A percentile compares a stretch with the other conserved stretches of the same genome.
phyloP scores from a whole-genome alignment of 1,284 basidiomycete genomes.

The Athelia psychrophila region DNA sequence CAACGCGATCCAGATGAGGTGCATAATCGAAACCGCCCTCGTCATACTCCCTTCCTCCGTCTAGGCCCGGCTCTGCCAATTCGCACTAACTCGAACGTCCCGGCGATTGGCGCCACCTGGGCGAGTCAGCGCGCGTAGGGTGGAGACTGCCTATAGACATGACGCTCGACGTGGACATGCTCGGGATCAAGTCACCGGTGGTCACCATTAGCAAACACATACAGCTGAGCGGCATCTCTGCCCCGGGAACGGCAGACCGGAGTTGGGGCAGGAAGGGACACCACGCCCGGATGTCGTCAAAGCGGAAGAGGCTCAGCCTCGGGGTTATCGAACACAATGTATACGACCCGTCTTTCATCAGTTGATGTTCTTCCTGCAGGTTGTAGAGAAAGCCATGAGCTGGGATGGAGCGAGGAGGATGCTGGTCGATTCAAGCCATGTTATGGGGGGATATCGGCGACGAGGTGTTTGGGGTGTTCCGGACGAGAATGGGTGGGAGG shows the following conservation, averaged over 20 bases:
- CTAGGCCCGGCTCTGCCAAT: constrained; percentile 31
- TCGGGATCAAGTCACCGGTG: constrained; percentile 35
- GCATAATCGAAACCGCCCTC: constrained; percentile 37
- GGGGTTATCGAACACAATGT: constrained; percentile 33
- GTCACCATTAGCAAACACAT: constrained; percentile 40
- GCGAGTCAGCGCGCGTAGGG: constrained; percentile 37
- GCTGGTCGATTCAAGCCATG: constrained; percentile 17
- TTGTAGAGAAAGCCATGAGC: constrained; percentile 2
- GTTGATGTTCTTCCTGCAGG: constrained; percentile 31
- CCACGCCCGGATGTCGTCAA: constrained; percentile 20
- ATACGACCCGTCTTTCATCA: constrained; percentile 30
- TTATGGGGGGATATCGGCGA: constrained; percentile 17
- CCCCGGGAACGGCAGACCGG: constrained; percentile 33
- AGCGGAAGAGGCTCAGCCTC: constrained; percentile 19
- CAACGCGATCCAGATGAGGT: constrained; percentile 26
- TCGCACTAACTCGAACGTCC: background rate
- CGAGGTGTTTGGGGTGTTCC: constrained; percentile 26
- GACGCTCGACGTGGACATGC: constrained; percentile 44
- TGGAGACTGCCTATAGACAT: constrained; percentile 34
- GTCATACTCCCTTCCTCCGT: constrained; percentile 36
- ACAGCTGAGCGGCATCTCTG: constrained; percentile 33
- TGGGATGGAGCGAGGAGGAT: constrained; percentile 17
- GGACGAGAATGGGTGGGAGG: constrained; percentile 31
- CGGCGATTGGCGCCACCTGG: constrained; percentile 31
- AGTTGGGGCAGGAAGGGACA: constrained; percentile 32